These are phyloP conservation scores for Candida dubliniensis DNA, from an alignment of 1,139 yeast species.

Conservation along the genomic window DNA sequence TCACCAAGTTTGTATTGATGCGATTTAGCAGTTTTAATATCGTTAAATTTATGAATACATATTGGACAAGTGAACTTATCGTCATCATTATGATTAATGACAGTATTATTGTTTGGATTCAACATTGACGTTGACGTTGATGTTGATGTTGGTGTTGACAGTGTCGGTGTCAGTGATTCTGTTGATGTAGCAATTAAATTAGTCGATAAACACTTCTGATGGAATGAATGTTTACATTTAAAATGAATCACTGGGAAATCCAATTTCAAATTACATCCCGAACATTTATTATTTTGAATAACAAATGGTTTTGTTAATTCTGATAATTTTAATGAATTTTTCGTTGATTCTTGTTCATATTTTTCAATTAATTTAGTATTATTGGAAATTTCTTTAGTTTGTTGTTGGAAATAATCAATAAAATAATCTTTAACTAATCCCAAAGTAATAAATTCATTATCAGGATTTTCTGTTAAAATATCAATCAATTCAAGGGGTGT, in stretches of 20 bases:
- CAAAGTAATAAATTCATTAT: slow-evolving; percentile 63
- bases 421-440: slow-evolving; percentile 75
- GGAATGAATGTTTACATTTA: slow-evolving; percentile 85
- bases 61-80: slow-evolving; percentile 57
- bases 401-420: slow-evolving; percentile 58
- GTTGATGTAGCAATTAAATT: slow-evolving; percentile 23
- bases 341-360: slow-evolving; percentile 66
- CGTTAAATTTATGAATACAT: slow-evolving; percentile 69
- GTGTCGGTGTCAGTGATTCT: background rate
- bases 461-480: slow-evolving; percentile 38
- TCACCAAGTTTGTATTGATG: slow-evolving; percentile 54
- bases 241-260: slow-evolving; percentile 85
- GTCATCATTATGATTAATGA: slow-evolving; percentile 16
- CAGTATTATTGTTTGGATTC: slow-evolving; percentile 6
- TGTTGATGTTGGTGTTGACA: slow-evolving; percentile 9
- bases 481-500: slow-evolving; percentile 78
- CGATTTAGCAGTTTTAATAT: slow-evolving; percentile 56
- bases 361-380: slow-evolving; percentile 67
- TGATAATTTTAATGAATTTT: slow-evolving; percentile 53
- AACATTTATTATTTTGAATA: slow-evolving; percentile 70
- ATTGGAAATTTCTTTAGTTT: slow-evolving; percentile 65
- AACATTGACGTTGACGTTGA: slow-evolving; percentile 4
- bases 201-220: slow-evolving; percentile 73
- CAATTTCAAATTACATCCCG: slow-evolving; percentile 64
- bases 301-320: slow-evolving; percentile 59